Evolutionary conservation across 768 basidiomycete genomes (phyloP).

Genomic region (Ephemerocybe angulata): DNA sequence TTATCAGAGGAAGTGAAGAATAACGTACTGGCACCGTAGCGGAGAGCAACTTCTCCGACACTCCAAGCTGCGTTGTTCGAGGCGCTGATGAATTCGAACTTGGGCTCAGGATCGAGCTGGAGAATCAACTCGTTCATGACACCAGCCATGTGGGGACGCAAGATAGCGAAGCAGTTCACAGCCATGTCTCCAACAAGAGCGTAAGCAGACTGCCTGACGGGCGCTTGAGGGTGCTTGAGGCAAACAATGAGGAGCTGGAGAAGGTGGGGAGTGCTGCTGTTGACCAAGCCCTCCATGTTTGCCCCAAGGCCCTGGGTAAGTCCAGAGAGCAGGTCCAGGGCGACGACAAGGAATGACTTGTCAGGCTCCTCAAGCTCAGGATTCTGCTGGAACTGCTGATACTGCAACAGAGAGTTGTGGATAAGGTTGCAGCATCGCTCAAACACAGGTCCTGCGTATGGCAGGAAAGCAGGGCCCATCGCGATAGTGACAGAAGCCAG

Average conservation of each 20-base stretch:
- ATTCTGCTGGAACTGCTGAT: slow-evolving; percentile 84
- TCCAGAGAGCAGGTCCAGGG: slow-evolving; percentile 94
- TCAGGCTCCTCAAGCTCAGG: slow-evolving; percentile 94
- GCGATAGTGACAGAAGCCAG: slow-evolving; percentile 97
- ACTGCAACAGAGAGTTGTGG: slow-evolving; percentile 75
- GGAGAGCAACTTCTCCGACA: slow-evolving; percentile 95
- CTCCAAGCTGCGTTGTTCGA: slow-evolving; percentile 99
- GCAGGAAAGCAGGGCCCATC: slow-evolving; percentile 83
- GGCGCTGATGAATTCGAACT: slow-evolving; percentile 91
- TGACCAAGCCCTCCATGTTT: slow-evolving; percentile 70
- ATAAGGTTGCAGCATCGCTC: slow-evolving; percentile 88
- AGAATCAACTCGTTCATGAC: slow-evolving; percentile 88
- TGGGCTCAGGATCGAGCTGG: slow-evolving; percentile 91
- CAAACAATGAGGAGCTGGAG: slow-evolving; percentile 82
- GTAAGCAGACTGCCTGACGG: slow-evolving; percentile 94
- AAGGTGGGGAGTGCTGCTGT: slow-evolving; percentile 67
- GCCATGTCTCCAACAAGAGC: slow-evolving; percentile 98
- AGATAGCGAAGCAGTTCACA: slow-evolving; percentile 86
- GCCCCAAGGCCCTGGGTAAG: slow-evolving; percentile 90
- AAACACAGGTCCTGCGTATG: slow-evolving; percentile 89
- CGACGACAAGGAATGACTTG: slow-evolving; percentile 95
- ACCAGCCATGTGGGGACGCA: slow-evolving; percentile 80
- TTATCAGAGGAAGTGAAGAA: neutral
- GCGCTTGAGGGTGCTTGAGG: slow-evolving; percentile 92
- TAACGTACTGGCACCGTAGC: slow-evolving; percentile 73